These are phyloP conservation scores for Backusella liffmaniae DNA, from an alignment of 192 early-diverging fungal species.

Conservation along the genomic window DNA sequence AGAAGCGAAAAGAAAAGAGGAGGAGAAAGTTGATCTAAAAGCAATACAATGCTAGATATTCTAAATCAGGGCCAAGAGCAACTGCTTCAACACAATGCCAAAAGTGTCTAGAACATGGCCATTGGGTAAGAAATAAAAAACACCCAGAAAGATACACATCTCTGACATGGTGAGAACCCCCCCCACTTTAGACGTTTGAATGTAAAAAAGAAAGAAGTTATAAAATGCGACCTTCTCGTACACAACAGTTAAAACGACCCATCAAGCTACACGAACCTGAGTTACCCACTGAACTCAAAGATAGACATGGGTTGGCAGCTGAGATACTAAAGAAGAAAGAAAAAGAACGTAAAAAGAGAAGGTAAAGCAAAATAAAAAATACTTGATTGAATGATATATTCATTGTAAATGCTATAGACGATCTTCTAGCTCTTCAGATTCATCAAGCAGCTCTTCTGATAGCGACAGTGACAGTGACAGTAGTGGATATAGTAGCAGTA, in stretches of 20 bases:
- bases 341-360: conserved; percentile 33
- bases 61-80: conserved; percentile 32
- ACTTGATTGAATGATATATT: neutral
- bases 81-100: conserved; percentile 54
- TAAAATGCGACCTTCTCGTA: conserved; percentile 53
- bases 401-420: neutral
- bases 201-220: conserved; percentile 48
- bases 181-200: conserved; percentile 44
- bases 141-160: neutral
- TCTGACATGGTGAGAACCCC: neutral
- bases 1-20: neutral
- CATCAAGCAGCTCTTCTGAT: conserved; percentile 15
- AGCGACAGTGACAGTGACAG: conserved; percentile 4
- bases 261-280: conserved; percentile 46
- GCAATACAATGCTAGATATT: conserved; percentile 14
- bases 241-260: conserved; percentile 58
- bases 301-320: conserved; percentile 45
- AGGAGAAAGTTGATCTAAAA: neutral
- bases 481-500: neutral
- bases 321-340: conserved; percentile 46
- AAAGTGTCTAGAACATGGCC: conserved; percentile 57
- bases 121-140: conserved; percentile 40
- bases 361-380: neutral
- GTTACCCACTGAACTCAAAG: conserved; percentile 44
- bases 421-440: conserved; percentile 12